Base-by-base conservation (phyloP, 139 green algal species). In the Tetradesmus obliquus region DNA sequence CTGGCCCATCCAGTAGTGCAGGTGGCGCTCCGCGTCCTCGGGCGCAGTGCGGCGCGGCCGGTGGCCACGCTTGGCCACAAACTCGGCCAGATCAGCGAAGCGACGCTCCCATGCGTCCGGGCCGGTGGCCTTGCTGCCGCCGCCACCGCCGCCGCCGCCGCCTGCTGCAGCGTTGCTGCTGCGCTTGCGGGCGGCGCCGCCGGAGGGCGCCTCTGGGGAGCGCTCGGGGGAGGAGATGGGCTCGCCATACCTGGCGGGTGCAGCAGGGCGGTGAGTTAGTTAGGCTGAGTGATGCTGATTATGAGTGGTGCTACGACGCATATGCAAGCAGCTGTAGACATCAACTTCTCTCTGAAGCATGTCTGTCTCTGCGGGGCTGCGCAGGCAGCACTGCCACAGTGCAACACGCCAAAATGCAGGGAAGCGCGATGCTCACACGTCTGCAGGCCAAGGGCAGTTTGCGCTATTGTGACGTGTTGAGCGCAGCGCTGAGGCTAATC, bases 1-100 rank as follows among this genome's bases (percentile, higher is more conserved):
- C 90, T 92, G 90, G 24, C 69, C 90, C 83, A 90, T 86, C 90
- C 90, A 92, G 84, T 89, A 92, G 84, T 89, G 83, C 71, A 92
- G 84, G 66, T 87, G 90, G 17, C 90, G 90, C 84, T 92, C 90
- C 19, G 72, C 51, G 22, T 91, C 72, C 72, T 71, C 54, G 20
- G 62, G 24, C 1, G 83, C 55, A 15, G 83, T 74, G 55, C 83
- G 55, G 83, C 83, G 53, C 17, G 81, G 81, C 51, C 90, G 72
- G 90, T 87, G 76, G 24, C 90, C 90, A 55, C 89, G 66, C 55
- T 66, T 87, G 15, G 72, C 80, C 84, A 92, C 90, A 90, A 92
- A 92, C 12, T 72, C 66, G 19, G 69, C 60, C 62, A 92, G 66
- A 55, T 90, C 72, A 1, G 74, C 13, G 54, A 90, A 92, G 24